phyloP scores from a whole-genome alignment of 345 rosid genomes.

The Lepidium didymum region DNA sequence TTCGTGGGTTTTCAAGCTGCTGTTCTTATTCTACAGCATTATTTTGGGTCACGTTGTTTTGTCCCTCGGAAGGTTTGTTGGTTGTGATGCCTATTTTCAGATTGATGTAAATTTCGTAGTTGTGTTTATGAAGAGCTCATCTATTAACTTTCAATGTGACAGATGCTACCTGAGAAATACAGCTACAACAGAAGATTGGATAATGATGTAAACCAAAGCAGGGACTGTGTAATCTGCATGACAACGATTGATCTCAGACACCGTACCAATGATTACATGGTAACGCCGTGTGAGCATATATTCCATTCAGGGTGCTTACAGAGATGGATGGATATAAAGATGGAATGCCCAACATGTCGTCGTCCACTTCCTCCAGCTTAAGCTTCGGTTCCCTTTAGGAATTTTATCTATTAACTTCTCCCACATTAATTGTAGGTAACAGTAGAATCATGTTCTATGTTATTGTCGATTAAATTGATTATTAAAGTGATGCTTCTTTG shows the following conservation, averaged over 20 bases:
- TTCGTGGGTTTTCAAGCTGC: slow-evolving; percentile 79
- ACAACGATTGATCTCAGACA: slow-evolving; percentile 64
- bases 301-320: slow-evolving; percentile 92
- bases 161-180: slow-evolving; percentile 95
- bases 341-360: slow-evolving; percentile 99
- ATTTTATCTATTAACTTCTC: slow-evolving; percentile 5
- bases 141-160: slow-evolving; percentile 21
- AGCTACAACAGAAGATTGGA: slow-evolving; percentile 72
- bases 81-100: neutral
- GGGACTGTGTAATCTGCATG: slow-evolving; percentile 97
- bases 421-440: slow-evolving; percentile 8
- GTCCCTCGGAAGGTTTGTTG: slow-evolving; percentile 82
- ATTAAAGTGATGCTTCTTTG: neutral
- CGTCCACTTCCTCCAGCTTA: slow-evolving; percentile 82
- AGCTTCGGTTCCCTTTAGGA: slow-evolving; percentile 1
- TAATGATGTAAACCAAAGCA: slow-evolving; percentile 40
- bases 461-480: neutral
- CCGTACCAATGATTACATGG: slow-evolving; percentile 77
- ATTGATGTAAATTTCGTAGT: slow-evolving; percentile 35
- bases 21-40: slow-evolving; percentile 87
- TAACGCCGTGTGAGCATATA: slow-evolving; percentile 94
- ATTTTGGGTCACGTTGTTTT: slow-evolving; percentile 94
- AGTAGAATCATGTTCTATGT: neutral
- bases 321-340: slow-evolving; percentile 99
- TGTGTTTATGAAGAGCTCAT: slow-evolving; percentile 73